Base-by-base conservation (phyloP, 331 rosid genomes). In the Phaseolus coccineus region DNA sequence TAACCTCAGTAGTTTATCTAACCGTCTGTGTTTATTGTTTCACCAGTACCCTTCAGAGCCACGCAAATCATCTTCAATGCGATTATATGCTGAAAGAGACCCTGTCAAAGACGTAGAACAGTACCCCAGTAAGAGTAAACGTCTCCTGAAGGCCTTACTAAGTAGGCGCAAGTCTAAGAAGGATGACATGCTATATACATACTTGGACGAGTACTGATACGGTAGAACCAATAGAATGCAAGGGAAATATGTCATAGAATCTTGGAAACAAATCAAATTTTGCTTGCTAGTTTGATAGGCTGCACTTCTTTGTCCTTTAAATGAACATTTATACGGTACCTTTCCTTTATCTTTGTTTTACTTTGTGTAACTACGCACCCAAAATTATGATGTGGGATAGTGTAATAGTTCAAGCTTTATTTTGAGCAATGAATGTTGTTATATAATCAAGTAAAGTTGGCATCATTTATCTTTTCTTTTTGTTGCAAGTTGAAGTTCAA, bases 91-190 rank as follows among this genome's bases (percentile, higher is more conserved):
- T 4, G 99, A 93, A 82, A 86, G 87, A 72, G 98, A 87, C 79
- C 82, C 78, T 30, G 86, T 87, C 74, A 91, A 84, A 77, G 97
- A 91, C n/a, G 69, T 70, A 2, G 99, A 96, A n/a, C 98, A 89
- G 57, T 46, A 82, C 57, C 96, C 97, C 40, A 93, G 96, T 81
- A 96, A 91, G 86, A 93, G 98, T 80, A 96, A 93, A 81, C 91
- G 98, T 53, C 97, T 96, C 12, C 86, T 96, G 44, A 96, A 91
- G 87, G 97, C 99, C 58, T 82, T 96, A 51, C 98, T 96, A 69
- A 96, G 99, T 85, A 89, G 99, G 77, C 95, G 99, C 79, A 96
- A 93, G 86, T 93, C 97, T 3, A 96, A 93, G 94, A 96, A 93
- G 87, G 98, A 96, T 68, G 98, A 96, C n/a, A 91, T 71, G 89